Evolutionary conservation across 768 basidiomycete species (phyloP), one percentile per base, ranked within the genome.

Genomic region (Suillus ampliporus): DNA sequence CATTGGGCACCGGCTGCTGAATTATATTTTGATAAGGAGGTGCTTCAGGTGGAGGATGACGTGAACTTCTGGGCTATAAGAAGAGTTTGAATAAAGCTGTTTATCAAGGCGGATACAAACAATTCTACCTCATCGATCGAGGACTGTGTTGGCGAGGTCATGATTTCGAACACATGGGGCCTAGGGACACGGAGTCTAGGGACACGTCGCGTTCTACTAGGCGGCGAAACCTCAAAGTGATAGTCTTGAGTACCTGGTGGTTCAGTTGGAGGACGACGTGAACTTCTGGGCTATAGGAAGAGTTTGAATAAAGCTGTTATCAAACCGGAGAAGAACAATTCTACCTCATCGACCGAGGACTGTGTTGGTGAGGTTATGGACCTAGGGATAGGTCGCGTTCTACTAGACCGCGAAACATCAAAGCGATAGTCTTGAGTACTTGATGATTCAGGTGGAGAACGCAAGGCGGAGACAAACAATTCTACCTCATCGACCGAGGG

Each of bases 11-110:
- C 13, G 54, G 54, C 38, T 26, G 38, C 23, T 56, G 54, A 13
- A 56, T 40, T 26, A 56, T 56, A 26, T 56, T 56, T 26, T 26
- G 54, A 17, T 6, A 65, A 3, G 64, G 67, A 47, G 74, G 71
- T 17, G 64, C 66, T 7, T 52, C 66, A 4, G 74, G 74, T 15
- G 69, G 74, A 21, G 63, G 72, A 21, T 67, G 41, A 13, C 41
- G 65, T 15, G 57, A 23, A 37, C 1, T 73, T 10, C 41, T 37
- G 31, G 9, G 38, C 72, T 71, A 41, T 3, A 15, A 52, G 8
- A 4, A 10, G 11, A 21, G 5, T 72, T 31, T 23, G 31, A 13
- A 31, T 53, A 23, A 19, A 11, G 14, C 19, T 11, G 17, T 26
- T 41, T 15, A 13, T 38, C 17, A 17, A 53, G 15, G 37, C 8